Evolutionary conservation across 2,329 filamentous ascomycete species (phyloP), one percentile per base, ranked within the genome.

Genomic region (Chalaropsis ovoidea): DNA sequence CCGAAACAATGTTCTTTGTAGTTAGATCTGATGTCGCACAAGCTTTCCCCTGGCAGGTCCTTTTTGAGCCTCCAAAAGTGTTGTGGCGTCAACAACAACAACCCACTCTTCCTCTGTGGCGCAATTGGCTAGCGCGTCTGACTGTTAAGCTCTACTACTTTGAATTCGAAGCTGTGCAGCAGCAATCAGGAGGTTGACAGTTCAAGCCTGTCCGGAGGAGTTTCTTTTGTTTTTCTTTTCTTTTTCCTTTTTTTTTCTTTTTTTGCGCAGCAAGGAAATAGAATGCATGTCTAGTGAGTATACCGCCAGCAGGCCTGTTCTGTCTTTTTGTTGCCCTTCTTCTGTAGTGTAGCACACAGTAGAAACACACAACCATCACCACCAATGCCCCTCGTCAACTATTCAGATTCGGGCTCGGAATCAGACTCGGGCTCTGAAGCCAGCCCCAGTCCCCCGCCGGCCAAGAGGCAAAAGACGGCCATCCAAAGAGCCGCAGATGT

Each of bases 341-440:
- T 62, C 4, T 54, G 8, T 11, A 41, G 31, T 13, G 19, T 41
- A 43, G 41, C 13, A 31, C 17, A 13, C 24, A 52, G 47, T 27
- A 22, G 39, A 52, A 22, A 62, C 43, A 61, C 39, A 17, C 47
- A 10, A 24, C 15, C 13, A 27, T 19, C 47, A 27, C 17, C 8
- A 65, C 52, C 43, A 47, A 67, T 87, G 85, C 76, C 79, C 65
- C 78, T 89, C 42, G 86, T 89, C 69, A 80, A 84, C 70, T 90
- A 91, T 73, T 80, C 62, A 19, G 61, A 63, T 49, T 67, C 56
- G 43, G 58, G n/a, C 47, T 35, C 27, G 0, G 47, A 42, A 52
- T 60, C 60, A 41, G 61, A 52, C 39, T 58, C 62, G 15, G 63
- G 56, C 35, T 45, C 61, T 61, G 56, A 62, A 41, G 56, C 60